Base-by-base conservation (phyloP, 2,329 filamentous ascomycete genomes). In the Fusarium vanettenii region DNA sequence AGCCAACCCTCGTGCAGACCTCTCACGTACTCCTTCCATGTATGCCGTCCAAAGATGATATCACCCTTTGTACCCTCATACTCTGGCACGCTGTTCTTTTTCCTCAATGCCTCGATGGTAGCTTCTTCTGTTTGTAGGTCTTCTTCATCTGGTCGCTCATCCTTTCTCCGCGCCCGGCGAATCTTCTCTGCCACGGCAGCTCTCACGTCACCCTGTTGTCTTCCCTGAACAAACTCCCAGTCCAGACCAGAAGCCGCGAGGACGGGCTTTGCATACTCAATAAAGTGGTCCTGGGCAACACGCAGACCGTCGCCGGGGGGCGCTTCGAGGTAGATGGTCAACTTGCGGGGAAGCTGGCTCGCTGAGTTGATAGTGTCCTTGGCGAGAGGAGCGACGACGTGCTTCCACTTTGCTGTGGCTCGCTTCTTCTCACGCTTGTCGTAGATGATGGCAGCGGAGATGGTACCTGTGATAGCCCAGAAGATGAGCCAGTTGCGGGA, bases 401-500 rank as follows among this genome's bases (percentile, higher is more conserved):
- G 91, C 77, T 91, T 92, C 95, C 96, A 99, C 83, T 95, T 95
- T 73, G 93, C 89, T 66, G 97, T 96, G 63, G 92, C 92, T 72
- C 92, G 92, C 79, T 92, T 94, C 87, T 96, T 98, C 85, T 98
- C 93, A 70, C 94, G 92, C 80, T 94, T 94, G 84, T 99, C 97
- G 87, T 99, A 98, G 81, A 97, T 89, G 66, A 98, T 89, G 62
- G 95, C 93, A 18, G 90, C 91, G 7, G 94, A 91, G 81, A 98
- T 93, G 56, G 94, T 90, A 63, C 92, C 92, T 13, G 93, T 92
- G 65, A 98, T 83, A 56, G 93, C 88, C 84, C 95, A 91, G 86
- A 99, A 99, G 80, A 99, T 98, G 85, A 97, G 91, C 97, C 97
- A 99, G 83, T 98, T 98, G 71, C 97, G 93, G 20, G 96, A 98